These are phyloP conservation scores for Apiotrichum sp. DNA, from an alignment of 1,284 basidiomycete genomes.

Conservation along the genomic window DNA sequence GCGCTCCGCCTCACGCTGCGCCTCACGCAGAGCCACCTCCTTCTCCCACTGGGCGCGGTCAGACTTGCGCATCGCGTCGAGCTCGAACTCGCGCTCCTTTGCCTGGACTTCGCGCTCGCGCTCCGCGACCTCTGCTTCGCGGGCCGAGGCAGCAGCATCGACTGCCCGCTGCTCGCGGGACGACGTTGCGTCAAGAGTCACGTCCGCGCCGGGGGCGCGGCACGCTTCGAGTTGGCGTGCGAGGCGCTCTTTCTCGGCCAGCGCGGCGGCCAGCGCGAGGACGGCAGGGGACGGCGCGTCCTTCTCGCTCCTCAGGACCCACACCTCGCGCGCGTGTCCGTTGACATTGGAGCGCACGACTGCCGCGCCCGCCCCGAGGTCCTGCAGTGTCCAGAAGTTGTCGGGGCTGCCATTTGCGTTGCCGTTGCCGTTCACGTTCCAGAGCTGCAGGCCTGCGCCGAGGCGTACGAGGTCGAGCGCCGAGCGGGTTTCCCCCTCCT, in stretches of 20 bases:
- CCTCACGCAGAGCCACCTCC: not conserved
- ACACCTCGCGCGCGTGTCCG: slow-evolving; percentile 31
- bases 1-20: not conserved
- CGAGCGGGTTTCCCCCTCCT: slow-evolving; percentile 7
- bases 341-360: slow-evolving; percentile 23
- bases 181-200: no score
- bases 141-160: no score
- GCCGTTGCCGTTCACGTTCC: slow-evolving; percentile 15
- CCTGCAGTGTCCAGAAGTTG: slow-evolving; percentile 37
- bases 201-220: no score
- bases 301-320: slow-evolving; percentile 29
- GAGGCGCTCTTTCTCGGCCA: slow-evolving; percentile 31
- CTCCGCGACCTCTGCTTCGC: not conserved
- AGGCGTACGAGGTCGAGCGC: slow-evolving; percentile 24
- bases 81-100: not conserved
- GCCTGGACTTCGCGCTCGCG: not conserved
- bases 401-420: no score
- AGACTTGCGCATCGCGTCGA: not conserved
- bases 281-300: slow-evolving; percentile 11
- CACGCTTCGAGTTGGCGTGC: slow-evolving; percentile 21
- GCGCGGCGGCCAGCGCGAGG: slow-evolving; percentile 29
- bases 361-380: slow-evolving; percentile 33
- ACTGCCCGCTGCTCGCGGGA: no score
- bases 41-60: slow-evolving; percentile 1
- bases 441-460: slow-evolving; percentile 21